Evolutionary conservation across 257 asterid genomes (phyloP), one percentile per base, ranked within the genome.

Genomic region (Solanum virginianum): DNA sequence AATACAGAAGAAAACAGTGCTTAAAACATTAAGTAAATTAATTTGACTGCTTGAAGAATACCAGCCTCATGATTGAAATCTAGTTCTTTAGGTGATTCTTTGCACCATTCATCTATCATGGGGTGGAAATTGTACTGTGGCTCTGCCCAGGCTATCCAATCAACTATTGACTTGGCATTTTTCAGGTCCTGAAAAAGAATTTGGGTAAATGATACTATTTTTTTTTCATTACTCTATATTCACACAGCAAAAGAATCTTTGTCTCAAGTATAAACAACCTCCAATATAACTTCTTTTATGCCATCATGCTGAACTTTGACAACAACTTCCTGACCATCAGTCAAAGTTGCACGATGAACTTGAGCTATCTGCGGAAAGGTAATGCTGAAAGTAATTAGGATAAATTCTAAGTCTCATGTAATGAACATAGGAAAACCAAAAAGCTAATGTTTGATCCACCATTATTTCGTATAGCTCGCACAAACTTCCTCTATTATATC

Each of bases 81-180:
- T 80, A 96, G 92, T 91, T 96, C 99, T 89, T 93, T 96, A 18
- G 99, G 99, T 83, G 98, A 96, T 91, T 96, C 99, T 88, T 93
- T 96, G 93, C 99, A 96, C 99, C 99, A 96, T 88, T 96, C 99
- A 84, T 96, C 98, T 87, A 96, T 94, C 98, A 96, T 95, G 51
- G 99, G 95, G 85, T 94, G 95, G 89, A 96, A 96, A 89, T 96
- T 82, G 88, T 94, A 96, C 55, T 96, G 99, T 49, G 99, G 98
- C 90, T 96, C 99, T 49, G 98, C 99, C 99, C 99, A 96, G 70
- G 99, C 99, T 87, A 96, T 91, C 99, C 99, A 96, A 89, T 96
- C 99, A 87, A 94, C 95, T 85, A 96, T 89, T 57, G 97, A 91
- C 91, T 96, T 96, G 8, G 99, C 98, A 89, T 94, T 94, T 87